Evolutionary conservation across 1,284 basidiomycete genomes (phyloP), one percentile per base, ranked within the genome.

Genomic region (Salmacisia buchloeana): DNA sequence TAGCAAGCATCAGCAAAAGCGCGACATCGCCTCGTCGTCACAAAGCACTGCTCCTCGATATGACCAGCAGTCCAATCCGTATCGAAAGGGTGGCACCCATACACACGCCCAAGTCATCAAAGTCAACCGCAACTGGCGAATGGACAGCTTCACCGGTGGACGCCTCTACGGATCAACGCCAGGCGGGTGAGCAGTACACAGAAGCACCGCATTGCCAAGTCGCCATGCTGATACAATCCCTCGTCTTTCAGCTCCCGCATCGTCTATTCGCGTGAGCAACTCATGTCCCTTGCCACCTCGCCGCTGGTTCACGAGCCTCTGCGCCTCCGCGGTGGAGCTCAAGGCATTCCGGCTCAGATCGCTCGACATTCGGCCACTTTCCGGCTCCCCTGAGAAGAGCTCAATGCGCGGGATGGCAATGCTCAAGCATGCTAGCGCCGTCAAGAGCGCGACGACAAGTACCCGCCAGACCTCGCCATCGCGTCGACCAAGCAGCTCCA

Each of bases 251-350:
- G 71, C 3, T 56, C 72, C 0, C 60, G 73, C 1, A 73, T 72
- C 58, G 67, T 65, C 12, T 74, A 74, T 41, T 71, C 73, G 13
- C 64, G 73, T 18, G 71, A 74, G 29, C 64, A 74, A 58, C 63
- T 74, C 7, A 66, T 74, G 45, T 59, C 61, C 18, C 61, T 74
- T 18, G 73, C 73, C 21, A 63, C 64, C 0, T 62, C 58, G 2
- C 73, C 73, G 6, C 65, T 74, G 49, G 49, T 54, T 13, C 10
- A 54, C 27, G 27, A 9, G 13, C 49, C 49, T 9, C 27, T 54
- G 29, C 49, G 34, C 13, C 49, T 54, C 27, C 49, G 49, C 12
- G 34, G 34, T 31, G 49, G 49, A 27, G 49, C 49, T 18, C 49
- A 54, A 33, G 49, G 49, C n/a, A 54, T 54, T 12, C 49, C 49